phyloP scores from a whole-genome alignment of 208 protist species.

The Acanthamoeba lugdunensis region DNA sequence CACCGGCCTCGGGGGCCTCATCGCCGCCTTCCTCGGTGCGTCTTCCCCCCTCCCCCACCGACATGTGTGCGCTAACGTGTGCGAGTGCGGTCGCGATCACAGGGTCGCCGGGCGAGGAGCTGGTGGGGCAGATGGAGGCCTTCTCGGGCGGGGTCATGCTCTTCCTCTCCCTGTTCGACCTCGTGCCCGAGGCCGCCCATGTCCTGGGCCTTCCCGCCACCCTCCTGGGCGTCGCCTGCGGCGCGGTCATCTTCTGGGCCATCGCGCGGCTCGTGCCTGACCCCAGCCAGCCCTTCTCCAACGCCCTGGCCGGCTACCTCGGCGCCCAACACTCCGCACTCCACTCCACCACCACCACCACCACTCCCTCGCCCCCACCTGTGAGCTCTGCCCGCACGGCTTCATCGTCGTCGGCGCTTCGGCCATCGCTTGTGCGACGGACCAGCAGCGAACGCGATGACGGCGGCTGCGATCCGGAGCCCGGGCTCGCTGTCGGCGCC shows the following conservation, averaged over 20 bases:
- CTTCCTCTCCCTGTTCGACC: constrained; percentile 81
- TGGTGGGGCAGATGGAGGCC: constrained; percentile 27
- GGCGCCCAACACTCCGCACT: not conserved
- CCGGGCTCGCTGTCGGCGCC: not conserved
- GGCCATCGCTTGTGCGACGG: not conserved
- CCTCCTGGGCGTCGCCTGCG: not conserved
- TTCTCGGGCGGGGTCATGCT: constrained; percentile 78
- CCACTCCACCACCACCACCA: not conserved
- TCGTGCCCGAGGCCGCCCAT: constrained; percentile 77
- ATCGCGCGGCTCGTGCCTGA: not conserved
- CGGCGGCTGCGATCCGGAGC: not conserved
- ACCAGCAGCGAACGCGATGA: not conserved
- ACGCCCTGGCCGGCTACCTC: not conserved
- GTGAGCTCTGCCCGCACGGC: not conserved
- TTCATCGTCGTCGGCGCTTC: not conserved
- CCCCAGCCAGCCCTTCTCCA: constrained; percentile 19
- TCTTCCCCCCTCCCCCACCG: too few species aligned
- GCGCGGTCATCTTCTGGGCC: constrained; percentile 13
- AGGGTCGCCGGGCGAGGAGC: not conserved
- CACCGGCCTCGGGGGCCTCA: constrained; percentile 75
- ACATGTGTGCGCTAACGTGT: not conserved
- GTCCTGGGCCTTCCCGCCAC: constrained; percentile 71
- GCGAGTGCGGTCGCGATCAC: not conserved
- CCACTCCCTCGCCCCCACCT: not conserved
- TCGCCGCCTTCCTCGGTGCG: constrained; percentile 45